Percentiles rank a stretch among this genome's conserved stretches.
phyloP scores from a whole-genome alignment of 2,329 filamentous ascomycete species.

The Apiospora koreana region DNA sequence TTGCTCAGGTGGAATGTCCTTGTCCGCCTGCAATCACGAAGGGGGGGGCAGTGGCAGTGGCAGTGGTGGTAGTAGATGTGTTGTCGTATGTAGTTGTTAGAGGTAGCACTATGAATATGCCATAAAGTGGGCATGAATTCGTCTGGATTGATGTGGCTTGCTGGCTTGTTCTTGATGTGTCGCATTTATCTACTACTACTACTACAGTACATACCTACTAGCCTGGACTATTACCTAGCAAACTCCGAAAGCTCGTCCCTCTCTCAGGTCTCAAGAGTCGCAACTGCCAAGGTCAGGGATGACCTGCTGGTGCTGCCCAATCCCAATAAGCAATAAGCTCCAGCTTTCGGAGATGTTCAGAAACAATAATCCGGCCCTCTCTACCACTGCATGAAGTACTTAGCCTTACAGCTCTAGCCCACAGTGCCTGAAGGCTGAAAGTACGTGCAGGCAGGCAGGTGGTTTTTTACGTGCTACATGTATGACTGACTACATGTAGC shows the following conservation, averaged over 20 bases:
- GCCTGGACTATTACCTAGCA: not conserved
- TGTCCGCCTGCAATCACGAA: not conserved
- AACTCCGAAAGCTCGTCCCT: not conserved
- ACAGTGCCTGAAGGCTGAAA: not conserved
- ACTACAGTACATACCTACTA: too few relatives aligned
- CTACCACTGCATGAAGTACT: too few relatives aligned
- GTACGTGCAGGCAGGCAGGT: too few relatives aligned
- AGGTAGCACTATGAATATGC: not conserved
- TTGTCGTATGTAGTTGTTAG: not conserved
- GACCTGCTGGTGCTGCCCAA: not conserved
- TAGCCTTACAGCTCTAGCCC: too few relatives aligned
- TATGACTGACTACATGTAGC: too few relatives aligned
- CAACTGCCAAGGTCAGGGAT: not conserved
- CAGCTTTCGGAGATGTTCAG: too few relatives aligned
- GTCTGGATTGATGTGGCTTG: conserved; percentile 2
- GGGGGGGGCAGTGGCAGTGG: not conserved
- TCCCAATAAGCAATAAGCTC: not conserved
- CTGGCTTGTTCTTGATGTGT: not conserved
- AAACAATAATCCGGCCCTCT: not conserved
- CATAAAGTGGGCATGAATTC: not conserved
- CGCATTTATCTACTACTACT: not conserved
- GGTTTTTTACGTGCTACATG: too few relatives aligned
- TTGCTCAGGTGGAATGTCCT: not conserved
- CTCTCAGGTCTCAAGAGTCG: not conserved
- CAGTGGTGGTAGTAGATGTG: not conserved